Evolutionary conservation across 2,329 filamentous ascomycete species (phyloP), one percentile per base, ranked within the genome.

Genomic region (Trichoderma atroviride): DNA sequence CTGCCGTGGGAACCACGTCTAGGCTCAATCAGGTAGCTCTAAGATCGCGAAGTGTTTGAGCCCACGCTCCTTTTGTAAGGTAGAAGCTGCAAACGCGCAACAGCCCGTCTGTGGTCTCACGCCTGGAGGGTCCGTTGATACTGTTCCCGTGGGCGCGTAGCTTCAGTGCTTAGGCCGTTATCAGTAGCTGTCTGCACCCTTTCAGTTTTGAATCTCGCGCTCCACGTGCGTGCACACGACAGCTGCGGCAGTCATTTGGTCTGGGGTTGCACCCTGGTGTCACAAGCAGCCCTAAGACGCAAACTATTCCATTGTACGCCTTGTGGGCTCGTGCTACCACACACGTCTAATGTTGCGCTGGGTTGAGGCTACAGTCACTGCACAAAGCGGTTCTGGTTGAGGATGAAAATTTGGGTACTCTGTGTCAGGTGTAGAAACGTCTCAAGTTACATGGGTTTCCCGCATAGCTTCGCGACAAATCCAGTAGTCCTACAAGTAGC

Each of bases 21-120:
- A 61, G 29, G 43, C 65, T 33, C 47, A 43, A 68, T 61, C 24
- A 61, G 65, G 65, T 57, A 68, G 65, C 57, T 68, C 56, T 47
- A 61, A 14, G 35, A 53, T 60, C 43, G 43, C 33, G 47, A 68
- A 57, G 43, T 31, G 65, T 68, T 68, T 60, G 56, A 61, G 58
- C 33, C 65, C 65, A 68, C 65, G 47, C 65, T 61, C 33, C 9
- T 61, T 68, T 68, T 61, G 65, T 68, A 61, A 68, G 65, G 65
- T 68, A 50, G 43, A 53, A 68, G 57, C 24, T n/a, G 19, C 57
- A 61, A 57, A 43, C 59, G 40, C 40, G 43, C 43, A 50, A 24
- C 40, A 27, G 24, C 31, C 56, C 56, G 47, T 40, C 58, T 60
- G 47, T 37, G 29, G 53, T 59, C 64, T 67, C 55, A 59, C 64